Percentiles rank a stretch among this genome's conserved stretches.
Evolutionary conservation across 371 early-diverging fungal genomes (phyloP).

Genomic region (Apophysomyces ossiformis): DNA sequence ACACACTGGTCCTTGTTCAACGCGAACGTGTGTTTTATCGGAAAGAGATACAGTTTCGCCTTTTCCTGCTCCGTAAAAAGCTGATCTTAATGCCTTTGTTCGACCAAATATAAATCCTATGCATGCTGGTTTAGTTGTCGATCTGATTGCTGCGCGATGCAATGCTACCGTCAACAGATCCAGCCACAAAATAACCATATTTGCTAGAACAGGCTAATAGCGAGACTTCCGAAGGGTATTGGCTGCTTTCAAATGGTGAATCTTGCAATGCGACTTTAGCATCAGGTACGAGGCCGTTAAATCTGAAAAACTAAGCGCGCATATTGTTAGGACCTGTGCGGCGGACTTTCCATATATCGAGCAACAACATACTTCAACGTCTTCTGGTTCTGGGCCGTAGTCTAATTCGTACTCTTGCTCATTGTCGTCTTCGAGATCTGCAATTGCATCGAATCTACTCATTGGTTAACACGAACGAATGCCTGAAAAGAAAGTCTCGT

Average conservation of each 20-base stretch:
- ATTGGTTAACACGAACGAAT: not conserved
- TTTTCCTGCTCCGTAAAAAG: conserved; percentile 32
- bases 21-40: conserved; percentile 17
- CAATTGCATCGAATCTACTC: not conserved
- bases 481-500: no score
- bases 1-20: conserved; percentile 32
- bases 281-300: conserved; percentile 45
- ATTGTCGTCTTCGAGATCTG: not conserved
- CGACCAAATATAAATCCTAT: conserved; percentile 46
- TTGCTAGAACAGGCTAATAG: conserved; percentile 42
- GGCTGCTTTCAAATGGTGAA: conserved; percentile 24
- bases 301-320: conserved; percentile 36
- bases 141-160: not conserved
- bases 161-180: conserved; percentile 32
- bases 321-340: not conserved
- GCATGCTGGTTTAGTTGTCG: not conserved
- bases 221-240: conserved; percentile 41
- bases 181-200: conserved; percentile 47
- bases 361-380: not conserved
- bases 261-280: conserved; percentile 44
- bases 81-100: conserved; percentile 32
- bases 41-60: conserved; percentile 22
- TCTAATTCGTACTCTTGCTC: not conserved
- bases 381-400: not conserved
- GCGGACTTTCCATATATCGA: not conserved